Evolutionary conservation across 2,329 filamentous ascomycete genomes (phyloP).

Genomic region (Fusarium sterilihyphosum): DNA sequence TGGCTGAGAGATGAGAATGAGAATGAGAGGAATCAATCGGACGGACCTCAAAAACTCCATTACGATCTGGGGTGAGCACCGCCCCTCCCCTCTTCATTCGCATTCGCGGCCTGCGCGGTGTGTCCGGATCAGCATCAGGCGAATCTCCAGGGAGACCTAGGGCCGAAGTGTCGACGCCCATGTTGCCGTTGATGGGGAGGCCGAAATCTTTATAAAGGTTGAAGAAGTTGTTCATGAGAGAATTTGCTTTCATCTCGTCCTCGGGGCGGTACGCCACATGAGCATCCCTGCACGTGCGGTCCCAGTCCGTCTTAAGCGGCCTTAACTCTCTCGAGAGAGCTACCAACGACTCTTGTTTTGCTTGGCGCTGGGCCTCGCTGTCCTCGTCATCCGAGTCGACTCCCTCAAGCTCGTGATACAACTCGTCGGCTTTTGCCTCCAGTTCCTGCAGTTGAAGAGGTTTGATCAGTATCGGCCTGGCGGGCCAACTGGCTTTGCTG

Average conservation of each 20-base stretch:
- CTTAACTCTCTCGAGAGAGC: background rate
- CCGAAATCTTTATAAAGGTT: background rate
- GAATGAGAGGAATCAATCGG: background rate
- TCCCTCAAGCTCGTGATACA: background rate
- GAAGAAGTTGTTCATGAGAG: constrained; percentile 8
- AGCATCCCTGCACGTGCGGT: constrained; percentile 1
- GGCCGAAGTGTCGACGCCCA: background rate
- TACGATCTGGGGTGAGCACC: background rate
- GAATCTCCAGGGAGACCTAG: background rate
- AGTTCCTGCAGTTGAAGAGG: background rate
- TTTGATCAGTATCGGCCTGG: background rate
- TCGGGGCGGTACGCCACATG: constrained; percentile 6
- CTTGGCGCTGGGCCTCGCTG: background rate
- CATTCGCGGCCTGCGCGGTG: background rate
- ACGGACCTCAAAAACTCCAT: constrained; percentile 15
- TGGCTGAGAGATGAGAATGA: background rate
- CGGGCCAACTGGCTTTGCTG: background rate
- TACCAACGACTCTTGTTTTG: background rate
- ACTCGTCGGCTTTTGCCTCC: background rate
- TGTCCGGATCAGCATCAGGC: background rate
- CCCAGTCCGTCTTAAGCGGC: background rate
- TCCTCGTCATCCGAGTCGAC: background rate
- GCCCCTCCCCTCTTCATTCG: background rate
- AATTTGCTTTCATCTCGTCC: constrained; percentile 3
- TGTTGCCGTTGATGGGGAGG: background rate